Conservation (phyloP, 768 basidiomycete genomes). For the Trametes maxima region DNA sequence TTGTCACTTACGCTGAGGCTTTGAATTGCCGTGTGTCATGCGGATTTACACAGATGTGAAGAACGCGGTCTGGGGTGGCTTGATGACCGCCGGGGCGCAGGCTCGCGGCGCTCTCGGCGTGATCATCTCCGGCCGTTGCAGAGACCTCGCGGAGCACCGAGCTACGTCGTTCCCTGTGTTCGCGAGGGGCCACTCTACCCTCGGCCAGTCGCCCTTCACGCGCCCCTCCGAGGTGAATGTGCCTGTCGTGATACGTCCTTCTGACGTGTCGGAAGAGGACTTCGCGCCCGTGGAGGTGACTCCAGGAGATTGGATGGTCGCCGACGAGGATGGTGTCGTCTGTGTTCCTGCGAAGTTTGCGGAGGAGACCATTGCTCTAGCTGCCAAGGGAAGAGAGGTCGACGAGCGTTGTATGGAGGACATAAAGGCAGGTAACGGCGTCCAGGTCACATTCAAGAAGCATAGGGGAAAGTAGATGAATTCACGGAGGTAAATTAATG, state of each 20-base stretch:
- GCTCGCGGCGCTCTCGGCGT: conserved; percentile 71
- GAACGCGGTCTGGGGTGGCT: conserved; percentile 90
- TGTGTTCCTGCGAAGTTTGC: conserved; percentile 64
- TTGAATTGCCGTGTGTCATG: conserved; percentile 1
- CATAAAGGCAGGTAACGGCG: conserved; percentile 71
- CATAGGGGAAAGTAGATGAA: conserved; percentile 56
- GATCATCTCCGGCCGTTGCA: conserved; percentile 81
- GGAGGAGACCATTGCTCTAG: conserved; percentile 57
- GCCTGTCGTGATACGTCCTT: conserved; percentile 51
- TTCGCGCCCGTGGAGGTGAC: conserved; percentile 61
- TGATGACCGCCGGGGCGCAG: conserved; percentile 87
- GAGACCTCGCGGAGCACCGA: conserved; percentile 82
- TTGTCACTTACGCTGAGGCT: not conserved
- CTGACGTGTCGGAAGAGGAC: conserved; percentile 33
- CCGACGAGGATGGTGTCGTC: conserved; percentile 88
- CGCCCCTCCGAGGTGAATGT: conserved; percentile 77
- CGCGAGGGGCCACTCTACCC: conserved; percentile 77
- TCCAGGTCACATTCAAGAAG: conserved; percentile 76
- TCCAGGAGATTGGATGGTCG: conserved; percentile 84
- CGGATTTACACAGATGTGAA: conserved; percentile 52
- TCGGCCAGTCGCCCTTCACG: conserved; percentile 85
- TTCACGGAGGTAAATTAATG: not conserved
- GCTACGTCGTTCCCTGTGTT: conserved; percentile 76
- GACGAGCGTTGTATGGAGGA: conserved; percentile 77
- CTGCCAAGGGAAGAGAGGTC: conserved; percentile 57